A percentile compares a stretch with the other conserved stretches of the same genome.
Conservation (phyloP, 2,329 filamentous ascomycete species). For the Penicillium frequentans region DNA sequence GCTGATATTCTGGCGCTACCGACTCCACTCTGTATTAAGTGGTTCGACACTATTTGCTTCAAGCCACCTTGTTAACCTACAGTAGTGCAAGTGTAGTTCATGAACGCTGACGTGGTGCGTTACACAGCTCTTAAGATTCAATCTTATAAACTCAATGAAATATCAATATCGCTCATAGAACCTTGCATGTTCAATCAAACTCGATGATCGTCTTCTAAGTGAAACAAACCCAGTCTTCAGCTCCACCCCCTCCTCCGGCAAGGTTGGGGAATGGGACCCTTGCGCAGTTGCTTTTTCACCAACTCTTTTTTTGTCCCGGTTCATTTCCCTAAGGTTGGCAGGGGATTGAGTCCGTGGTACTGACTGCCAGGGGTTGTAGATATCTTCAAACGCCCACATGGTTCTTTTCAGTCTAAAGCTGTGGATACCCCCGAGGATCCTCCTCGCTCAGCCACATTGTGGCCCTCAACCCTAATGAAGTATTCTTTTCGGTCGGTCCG, state of each 20-base stretch:
- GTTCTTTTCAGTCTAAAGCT: neutral
- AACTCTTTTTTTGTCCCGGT: no score
- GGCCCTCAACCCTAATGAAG: neutral
- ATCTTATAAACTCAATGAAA: neutral
- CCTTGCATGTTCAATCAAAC: conserved; percentile 8
- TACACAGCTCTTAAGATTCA: neutral
- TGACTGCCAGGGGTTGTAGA: neutral
- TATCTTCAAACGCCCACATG: neutral
- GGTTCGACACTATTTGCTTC: neutral
- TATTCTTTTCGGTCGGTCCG: neutral
- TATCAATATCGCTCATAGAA: neutral
- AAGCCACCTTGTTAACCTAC: neutral
- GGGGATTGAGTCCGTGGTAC: neutral
- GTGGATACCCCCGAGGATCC: neutral
- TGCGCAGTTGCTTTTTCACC: neutral
- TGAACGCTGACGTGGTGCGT: neutral
- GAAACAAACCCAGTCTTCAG: neutral
- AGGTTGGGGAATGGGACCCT: neutral
- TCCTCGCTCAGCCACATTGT: conserved; percentile 2
- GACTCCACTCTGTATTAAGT: neutral
- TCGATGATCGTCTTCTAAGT: neutral
- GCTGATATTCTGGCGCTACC: neutral
- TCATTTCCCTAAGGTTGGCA: neutral
- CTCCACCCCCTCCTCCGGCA: neutral
- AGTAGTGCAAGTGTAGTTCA: neutral